Conservation (phyloP, 2,329 filamentous ascomycete species). For the Penicillium verrucosum region DNA sequence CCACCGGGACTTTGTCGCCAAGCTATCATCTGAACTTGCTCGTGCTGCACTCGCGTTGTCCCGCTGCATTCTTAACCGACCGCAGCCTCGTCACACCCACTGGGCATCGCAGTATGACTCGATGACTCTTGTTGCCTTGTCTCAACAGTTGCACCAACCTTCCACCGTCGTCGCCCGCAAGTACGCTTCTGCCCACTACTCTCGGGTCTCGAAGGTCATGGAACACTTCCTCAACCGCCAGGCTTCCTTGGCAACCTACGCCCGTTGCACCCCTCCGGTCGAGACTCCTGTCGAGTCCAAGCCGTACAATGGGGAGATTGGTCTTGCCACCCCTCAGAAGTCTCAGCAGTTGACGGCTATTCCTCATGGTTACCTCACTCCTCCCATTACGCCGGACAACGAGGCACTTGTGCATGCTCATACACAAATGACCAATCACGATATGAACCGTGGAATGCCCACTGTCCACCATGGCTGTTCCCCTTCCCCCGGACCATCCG, state of each 20-base stretch:
- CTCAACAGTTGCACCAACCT: slow-evolving; percentile 64
- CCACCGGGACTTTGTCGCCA: slow-evolving; percentile 94
- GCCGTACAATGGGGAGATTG: slow-evolving; percentile 41
- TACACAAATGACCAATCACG: slow-evolving; percentile 31
- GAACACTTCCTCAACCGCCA: slow-evolving; percentile 66
- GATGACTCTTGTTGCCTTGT: slow-evolving; percentile 57
- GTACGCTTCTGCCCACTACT: slow-evolving; percentile 64
- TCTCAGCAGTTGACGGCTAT: slow-evolving; percentile 32
- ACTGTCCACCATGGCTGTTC: slow-evolving; percentile 32
- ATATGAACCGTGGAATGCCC: slow-evolving; percentile 29
- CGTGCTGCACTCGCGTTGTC: slow-evolving; percentile 81
- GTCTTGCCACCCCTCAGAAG: slow-evolving; percentile 45
- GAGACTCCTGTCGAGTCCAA: slow-evolving; percentile 39
- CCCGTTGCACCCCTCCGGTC: slow-evolving; percentile 41
- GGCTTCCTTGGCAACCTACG: slow-evolving; percentile 52
- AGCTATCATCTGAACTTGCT: slow-evolving; percentile 85
- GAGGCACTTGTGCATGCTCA: slow-evolving; percentile 40
- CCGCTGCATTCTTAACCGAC: slow-evolving; percentile 76
- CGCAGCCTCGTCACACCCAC: slow-evolving; percentile 70
- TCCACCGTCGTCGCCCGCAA: slow-evolving; percentile 67
- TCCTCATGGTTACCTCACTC: slow-evolving; percentile 47
- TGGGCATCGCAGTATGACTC: slow-evolving; percentile 62
- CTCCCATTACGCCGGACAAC: slow-evolving; percentile 48
- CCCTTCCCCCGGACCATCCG: slow-evolving; percentile 37
- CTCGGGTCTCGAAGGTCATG: slow-evolving; percentile 61